These are phyloP conservation scores for Phoma sp. DNA, from an alignment of 2,329 filamentous ascomycete species.

Conservation along the genomic window DNA sequence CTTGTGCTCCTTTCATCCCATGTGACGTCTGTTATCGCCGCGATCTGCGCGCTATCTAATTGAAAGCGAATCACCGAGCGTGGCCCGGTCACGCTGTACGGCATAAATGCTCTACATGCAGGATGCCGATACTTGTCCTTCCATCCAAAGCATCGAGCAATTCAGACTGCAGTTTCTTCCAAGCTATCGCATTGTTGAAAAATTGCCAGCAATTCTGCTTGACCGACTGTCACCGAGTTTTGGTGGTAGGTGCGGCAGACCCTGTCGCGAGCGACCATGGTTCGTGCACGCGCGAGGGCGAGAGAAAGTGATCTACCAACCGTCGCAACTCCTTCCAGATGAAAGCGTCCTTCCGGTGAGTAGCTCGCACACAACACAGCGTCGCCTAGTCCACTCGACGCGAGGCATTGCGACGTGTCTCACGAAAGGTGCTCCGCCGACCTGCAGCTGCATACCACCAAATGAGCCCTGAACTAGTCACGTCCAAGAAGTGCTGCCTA, in stretches of 20 bases:
- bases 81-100: constrained; percentile 9
- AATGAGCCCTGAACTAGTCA: constrained; percentile 5
- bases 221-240: constrained; percentile 19
- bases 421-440: constrained; percentile 15
- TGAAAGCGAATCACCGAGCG: constrained; percentile 16
- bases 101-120: constrained; percentile 11
- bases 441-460: constrained; percentile 15
- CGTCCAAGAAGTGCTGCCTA: constrained; percentile 8
- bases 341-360: constrained; percentile 24
- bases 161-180: constrained; percentile 2
- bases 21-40: constrained; percentile 27
- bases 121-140: constrained; percentile 5
- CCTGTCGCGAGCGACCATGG: constrained; percentile 10
- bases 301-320: constrained; percentile 11
- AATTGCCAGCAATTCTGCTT: constrained; percentile 10
- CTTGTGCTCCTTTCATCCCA: constrained; percentile 15
- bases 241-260: constrained; percentile 12
- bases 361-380: constrained; percentile 9
- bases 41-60: constrained; percentile 23
- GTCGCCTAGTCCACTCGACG: constrained; percentile 8
- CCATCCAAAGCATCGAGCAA: background rate
- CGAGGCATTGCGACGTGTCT: constrained; percentile 18
- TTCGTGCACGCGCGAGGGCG: constrained; percentile 5
- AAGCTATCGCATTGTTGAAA: constrained; percentile 10
- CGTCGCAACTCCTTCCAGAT: constrained; percentile 24